Conservation (phyloP, 139 green algal species). For the Chlorella sp. region DNA sequence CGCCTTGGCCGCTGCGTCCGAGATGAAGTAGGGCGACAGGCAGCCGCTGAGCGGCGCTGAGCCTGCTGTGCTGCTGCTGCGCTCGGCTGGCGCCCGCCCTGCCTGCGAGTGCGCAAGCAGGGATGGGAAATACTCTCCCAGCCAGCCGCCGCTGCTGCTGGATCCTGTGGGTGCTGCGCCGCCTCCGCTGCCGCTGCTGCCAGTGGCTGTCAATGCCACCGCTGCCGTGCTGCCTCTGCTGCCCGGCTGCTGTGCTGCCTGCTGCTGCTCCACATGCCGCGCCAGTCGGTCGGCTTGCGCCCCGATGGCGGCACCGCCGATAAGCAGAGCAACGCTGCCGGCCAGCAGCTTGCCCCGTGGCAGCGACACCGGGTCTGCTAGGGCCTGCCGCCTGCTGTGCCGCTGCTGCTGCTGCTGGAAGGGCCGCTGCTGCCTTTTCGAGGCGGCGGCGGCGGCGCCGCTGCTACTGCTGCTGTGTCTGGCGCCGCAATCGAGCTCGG, state of each 20-base stretch:
- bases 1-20: constrained; percentile 70
- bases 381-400: not conserved
- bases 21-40: constrained; percentile 63
- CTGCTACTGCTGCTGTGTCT: not conserved
- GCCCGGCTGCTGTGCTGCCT: not conserved
- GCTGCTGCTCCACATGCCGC: not conserved
- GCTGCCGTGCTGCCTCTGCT: not conserved
- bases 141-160: not conserved
- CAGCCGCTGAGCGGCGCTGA: constrained; percentile 22
- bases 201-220: not conserved
- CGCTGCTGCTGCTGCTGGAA: not conserved
- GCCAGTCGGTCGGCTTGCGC: not conserved
- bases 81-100: not conserved
- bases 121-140: constrained; percentile 7
- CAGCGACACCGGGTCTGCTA: not conserved
- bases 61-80: not conserved
- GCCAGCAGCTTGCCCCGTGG: not conserved
- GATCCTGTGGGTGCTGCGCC: not conserved
- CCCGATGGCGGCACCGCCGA: not conserved
- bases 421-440: not conserved
- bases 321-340: not conserved
- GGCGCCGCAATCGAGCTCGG: not conserved
- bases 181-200: not conserved
- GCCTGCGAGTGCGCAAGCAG: constrained; percentile 17
- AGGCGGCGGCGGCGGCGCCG: not conserved